Base-by-base conservation (phyloP, 2,329 filamentous ascomycete species). In the Ophiosphaerella korrae region DNA sequence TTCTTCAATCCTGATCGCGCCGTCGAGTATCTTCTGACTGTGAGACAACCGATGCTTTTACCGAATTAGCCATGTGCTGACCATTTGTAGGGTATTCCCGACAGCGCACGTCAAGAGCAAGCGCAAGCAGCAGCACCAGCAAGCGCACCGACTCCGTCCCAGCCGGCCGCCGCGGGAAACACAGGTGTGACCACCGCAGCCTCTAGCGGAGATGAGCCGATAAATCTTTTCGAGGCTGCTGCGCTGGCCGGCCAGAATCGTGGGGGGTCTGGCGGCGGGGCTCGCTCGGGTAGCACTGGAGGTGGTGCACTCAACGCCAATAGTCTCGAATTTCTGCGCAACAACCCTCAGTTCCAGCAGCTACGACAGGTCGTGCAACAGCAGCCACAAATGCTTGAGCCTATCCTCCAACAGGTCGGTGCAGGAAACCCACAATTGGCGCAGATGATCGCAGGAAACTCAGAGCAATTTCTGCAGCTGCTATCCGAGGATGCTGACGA, bases 341-440 rank as follows among this genome's bases (percentile, higher is more conserved):
- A 92, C 75, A 97, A 97, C 74, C 88, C 92, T 21, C 93, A 97
- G 75, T 99, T 99, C 78, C 94, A 97, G 78, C 94, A 99, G 77
- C 84, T 99, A 53, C 89, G 94, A 57, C 92, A 97, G 77, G 88
- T 99, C 18, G 93, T 99, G 38, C 94, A 99, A 77, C 92, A 97
- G 75, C 90, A 97, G 74, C 94, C 94, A 14, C 89, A 94, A 73
- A 99, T 99, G 94, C 87, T 99, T 18, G 94, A 99, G 79, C 93
- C 94, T 6, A 97, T 99, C 63, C 81, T 99, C 49, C 93, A 97
- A 76, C 92, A 97, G 76, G 90, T 99, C 33, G 92, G 91, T 32
- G 89, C 91, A 18, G 93, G 93, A 23, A 99, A 99, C 78, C 94
- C 94, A 14, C 89, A 96, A 72, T 85, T 99, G 48, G 94, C 94